Base-by-base conservation (phyloP, 2,329 filamentous ascomycete genomes). In the Cryphonectria naterciae region DNA sequence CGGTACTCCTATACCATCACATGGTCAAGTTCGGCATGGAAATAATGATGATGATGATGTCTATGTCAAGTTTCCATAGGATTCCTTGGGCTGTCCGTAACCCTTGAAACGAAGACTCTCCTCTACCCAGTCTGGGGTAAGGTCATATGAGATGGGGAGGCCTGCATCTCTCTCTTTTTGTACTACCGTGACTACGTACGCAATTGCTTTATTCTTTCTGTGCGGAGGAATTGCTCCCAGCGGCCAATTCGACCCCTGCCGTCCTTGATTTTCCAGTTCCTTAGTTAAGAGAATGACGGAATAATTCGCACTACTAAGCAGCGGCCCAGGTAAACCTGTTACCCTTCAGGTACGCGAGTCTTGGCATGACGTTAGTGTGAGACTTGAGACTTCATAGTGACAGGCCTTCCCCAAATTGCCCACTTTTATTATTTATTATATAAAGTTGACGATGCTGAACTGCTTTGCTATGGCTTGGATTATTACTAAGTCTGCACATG, bases 251-350 rank as follows among this genome's bases (percentile, higher is more conserved):
- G 37, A 35, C 22, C 43, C 66, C 28, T 49, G 63, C 67, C 19
- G 67, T 25, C 58, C 67, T 63, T 68, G 67, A 56, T 68, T 68
- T 63, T 39, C 37, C 13, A 39, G 37, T 39, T 39, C 37, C 19
- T 32, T 11, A 22, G 43, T 15, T 15, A 39, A 19, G 10, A n/a
- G 6, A 52, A 68, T 68, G 67, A 68, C 67, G 67, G 58, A 46
- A 61, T 61, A n/a, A 6, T 8, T n/a, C 4, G 32, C 56, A 32
- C 37, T 28, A 22, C 17, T 43, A 10, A 41, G 61, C n/a, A 11
- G 25, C 19, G 25, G 39, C 49, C 25, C 10, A 35, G 61, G 54
- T 58, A 39, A 52, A 54, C 49, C 28, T 22, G 64, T 37, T 66
- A 52, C 25, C 25, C 25, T 49, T 37, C 15, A 65, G 41, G 63